A percentile compares a stretch with the other conserved stretches of the same genome.
Conservation (phyloP, 1,139 yeast species). For the Geotrichum siamense region DNA sequence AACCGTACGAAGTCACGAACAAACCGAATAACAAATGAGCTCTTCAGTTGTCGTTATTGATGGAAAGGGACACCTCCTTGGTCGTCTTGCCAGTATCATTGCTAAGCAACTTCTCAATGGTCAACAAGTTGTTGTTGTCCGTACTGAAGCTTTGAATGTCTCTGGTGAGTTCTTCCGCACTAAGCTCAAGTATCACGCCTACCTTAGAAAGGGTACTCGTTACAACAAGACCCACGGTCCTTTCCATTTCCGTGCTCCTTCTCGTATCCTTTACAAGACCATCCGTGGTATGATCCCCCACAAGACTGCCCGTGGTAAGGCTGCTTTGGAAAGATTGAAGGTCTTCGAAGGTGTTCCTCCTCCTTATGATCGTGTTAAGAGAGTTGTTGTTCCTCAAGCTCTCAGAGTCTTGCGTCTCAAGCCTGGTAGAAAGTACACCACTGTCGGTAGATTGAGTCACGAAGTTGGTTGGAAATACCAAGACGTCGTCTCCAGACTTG, state of each 20-base stretch:
- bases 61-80: slow-evolving; percentile 93
- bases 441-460: slow-evolving; percentile 91
- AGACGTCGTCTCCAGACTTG: slow-evolving; percentile 93
- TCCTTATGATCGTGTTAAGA: slow-evolving; percentile 99
- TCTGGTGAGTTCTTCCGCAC: slow-evolving; percentile 99
- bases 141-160: slow-evolving; percentile 97
- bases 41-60: slow-evolving; percentile 19
- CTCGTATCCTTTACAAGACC: slow-evolving; percentile 99
- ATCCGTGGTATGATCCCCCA: slow-evolving; percentile 99
- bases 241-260: slow-evolving; percentile 99
- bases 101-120: slow-evolving; percentile 99
- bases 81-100: slow-evolving; percentile 98
- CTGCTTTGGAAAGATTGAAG: slow-evolving; percentile 98
- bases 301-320: slow-evolving; percentile 99
- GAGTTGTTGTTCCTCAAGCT: slow-evolving; percentile 99
- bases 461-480: slow-evolving; percentile 99
- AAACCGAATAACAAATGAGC: slow-evolving; percentile 18
- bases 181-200: slow-evolving; percentile 99
- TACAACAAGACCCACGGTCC: slow-evolving; percentile 99
- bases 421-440: slow-evolving; percentile 99
- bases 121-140: slow-evolving; percentile 94
- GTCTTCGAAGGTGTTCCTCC: slow-evolving; percentile 99
- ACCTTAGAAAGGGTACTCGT: slow-evolving; percentile 98
- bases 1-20: too few relatives aligned
- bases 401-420: slow-evolving; percentile 98